Percentiles rank a stretch among this genome's conserved stretches.
Conservation (phyloP, 495 filamentous ascomycete species). For the Penicillium desertorum region DNA sequence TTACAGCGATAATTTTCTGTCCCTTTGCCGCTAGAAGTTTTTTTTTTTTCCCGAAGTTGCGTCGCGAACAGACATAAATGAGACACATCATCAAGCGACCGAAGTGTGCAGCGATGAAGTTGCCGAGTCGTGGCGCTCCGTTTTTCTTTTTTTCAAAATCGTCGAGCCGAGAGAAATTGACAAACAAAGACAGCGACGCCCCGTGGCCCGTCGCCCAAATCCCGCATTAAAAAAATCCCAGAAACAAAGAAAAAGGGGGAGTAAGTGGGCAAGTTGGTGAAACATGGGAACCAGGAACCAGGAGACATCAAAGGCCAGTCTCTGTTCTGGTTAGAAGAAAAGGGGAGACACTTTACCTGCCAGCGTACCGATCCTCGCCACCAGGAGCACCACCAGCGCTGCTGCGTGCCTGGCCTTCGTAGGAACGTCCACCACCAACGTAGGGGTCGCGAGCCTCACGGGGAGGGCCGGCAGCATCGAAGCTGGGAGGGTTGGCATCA, state of each 20-base stretch:
- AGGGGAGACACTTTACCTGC: conserved; percentile 39
- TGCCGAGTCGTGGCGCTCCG: conserved; percentile 38
- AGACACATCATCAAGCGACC: conserved; percentile 43
- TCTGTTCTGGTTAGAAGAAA: conserved; percentile 19
- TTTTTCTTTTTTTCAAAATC: conserved; percentile 24
- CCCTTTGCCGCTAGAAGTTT: conserved; percentile 44
- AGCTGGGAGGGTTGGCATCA: conserved; percentile 40
- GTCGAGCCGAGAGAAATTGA: conserved; percentile 31
- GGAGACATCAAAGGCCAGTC: conserved; percentile 11
- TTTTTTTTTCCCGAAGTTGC: conserved; percentile 39
- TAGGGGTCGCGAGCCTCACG: conserved; percentile 63
- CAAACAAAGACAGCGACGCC: conserved; percentile 38
- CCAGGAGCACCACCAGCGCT: conserved; percentile 3
- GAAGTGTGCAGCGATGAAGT: conserved; percentile 37
- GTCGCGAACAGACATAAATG: conserved; percentile 45
- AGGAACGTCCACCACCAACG: conserved; percentile 46
- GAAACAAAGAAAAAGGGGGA: conserved; percentile 21
- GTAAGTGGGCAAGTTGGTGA: conserved; percentile 12
- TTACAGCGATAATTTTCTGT: conserved; percentile 52
- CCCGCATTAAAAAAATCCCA: conserved; percentile 40
- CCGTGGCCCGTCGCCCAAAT: conserved; percentile 38
- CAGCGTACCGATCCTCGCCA: conserved; percentile 46
- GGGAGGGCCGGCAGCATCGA: conserved; percentile 56
- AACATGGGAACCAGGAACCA: conserved; percentile 19
- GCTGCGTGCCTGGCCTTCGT: conserved; percentile 40